These are phyloP conservation scores for Cryoendolithus antarcticus DNA, from an alignment of 2,329 filamentous ascomycete genomes.

Conservation along the genomic window DNA sequence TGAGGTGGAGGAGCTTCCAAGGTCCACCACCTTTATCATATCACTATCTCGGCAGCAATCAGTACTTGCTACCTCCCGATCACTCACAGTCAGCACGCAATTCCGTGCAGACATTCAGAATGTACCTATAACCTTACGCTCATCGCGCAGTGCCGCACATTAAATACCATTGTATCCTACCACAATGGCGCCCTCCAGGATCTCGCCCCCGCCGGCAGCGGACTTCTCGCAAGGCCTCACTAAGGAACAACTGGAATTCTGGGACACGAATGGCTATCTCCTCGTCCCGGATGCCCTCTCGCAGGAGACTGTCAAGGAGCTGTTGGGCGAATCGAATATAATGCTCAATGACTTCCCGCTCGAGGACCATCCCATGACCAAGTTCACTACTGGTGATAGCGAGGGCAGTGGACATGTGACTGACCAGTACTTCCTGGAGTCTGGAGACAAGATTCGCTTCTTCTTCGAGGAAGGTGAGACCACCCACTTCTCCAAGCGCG, in stretches of 20 bases:
- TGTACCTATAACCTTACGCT: too few relatives aligned
- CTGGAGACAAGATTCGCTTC: conserved; percentile 85
- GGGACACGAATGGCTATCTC: conserved; percentile 78
- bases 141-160: too few relatives aligned
- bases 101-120: too few relatives aligned
- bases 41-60: too few relatives aligned
- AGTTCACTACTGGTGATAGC: conserved; percentile 65
- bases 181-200: conserved; percentile 16
- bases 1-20: too few relatives aligned
- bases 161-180: too few relatives aligned
- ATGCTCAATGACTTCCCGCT: conserved; percentile 68
- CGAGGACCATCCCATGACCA: conserved; percentile 76
- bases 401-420: conserved; percentile 66
- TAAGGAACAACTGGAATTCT: conserved; percentile 56
- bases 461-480: conserved; percentile 72
- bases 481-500: neutral
- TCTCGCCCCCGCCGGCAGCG: conserved; percentile 16
- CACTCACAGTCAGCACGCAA: too few relatives aligned
- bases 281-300: conserved; percentile 68
- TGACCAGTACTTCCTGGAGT: conserved; percentile 85
- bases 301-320: conserved; percentile 48
- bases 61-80: too few relatives aligned
- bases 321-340: conserved; percentile 61
- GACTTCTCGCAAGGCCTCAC: conserved; percentile 45
- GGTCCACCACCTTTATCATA: too few relatives aligned